phyloP scores from a whole-genome alignment of 352 stramenopile genomes.

The Pythium aristosporum region DNA sequence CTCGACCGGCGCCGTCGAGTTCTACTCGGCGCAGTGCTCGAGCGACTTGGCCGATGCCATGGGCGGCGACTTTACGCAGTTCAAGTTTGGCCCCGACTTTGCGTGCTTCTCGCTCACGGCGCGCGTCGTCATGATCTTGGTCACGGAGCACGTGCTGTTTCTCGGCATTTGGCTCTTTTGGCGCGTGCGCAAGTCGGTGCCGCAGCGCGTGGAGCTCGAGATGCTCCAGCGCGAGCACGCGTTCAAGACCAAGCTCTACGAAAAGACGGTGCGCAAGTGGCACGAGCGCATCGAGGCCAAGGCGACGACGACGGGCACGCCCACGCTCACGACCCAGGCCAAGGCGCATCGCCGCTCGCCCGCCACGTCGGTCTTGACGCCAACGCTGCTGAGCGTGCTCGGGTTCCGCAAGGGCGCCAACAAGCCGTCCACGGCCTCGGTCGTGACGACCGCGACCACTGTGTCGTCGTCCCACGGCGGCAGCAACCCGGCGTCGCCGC shows the following conservation, averaged over 20 bases:
- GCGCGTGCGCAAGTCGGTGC: conserved; percentile 61
- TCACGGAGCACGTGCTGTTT: conserved; percentile 66
- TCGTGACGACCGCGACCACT: conserved; percentile 11
- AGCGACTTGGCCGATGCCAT: conserved; percentile 54
- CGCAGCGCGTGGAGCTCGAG: conserved; percentile 57
- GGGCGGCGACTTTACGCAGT: conserved; percentile 55
- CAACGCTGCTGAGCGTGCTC: conserved; percentile 11
- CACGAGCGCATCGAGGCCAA: conserved; percentile 8
- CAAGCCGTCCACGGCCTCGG: conserved; percentile 7
- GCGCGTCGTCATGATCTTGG: conserved; percentile 79
- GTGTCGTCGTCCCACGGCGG: conserved; percentile 1
- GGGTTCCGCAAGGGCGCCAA: conserved; percentile 13
- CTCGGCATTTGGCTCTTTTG: conserved; percentile 67
- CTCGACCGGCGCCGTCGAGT: conserved; percentile 77
- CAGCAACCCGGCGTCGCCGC: not conserved
- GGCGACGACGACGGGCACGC: not conserved
- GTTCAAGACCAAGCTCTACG: conserved; percentile 76
- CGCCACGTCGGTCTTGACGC: not conserved
- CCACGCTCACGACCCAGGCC: not conserved
- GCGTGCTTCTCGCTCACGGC: conserved; percentile 72
- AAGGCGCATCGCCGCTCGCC: not conserved
- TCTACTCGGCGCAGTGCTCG: conserved; percentile 53
- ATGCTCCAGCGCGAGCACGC: conserved; percentile 65
- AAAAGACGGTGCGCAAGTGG: conserved; percentile 32
- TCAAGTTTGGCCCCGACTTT: conserved; percentile 75